phyloP scores from a whole-genome alignment of 2,329 filamentous ascomycete genomes.

The Paramyrothecium roridum region DNA sequence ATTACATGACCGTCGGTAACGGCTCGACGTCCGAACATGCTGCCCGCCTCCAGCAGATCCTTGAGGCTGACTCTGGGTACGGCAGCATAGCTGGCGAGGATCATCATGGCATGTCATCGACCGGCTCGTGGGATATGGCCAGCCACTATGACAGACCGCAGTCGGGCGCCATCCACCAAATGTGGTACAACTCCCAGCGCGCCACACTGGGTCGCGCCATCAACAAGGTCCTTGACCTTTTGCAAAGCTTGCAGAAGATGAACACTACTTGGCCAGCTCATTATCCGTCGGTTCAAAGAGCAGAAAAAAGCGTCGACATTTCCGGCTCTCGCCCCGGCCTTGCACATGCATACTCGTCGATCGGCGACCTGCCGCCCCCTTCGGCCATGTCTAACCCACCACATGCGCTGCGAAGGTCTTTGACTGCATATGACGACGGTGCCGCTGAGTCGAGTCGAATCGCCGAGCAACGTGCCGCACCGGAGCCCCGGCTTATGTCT shows the following conservation, averaged over 20 bases:
- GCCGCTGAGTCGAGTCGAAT: conserved; percentile 70
- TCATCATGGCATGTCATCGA: conserved; percentile 41
- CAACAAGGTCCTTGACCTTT: conserved; percentile 76
- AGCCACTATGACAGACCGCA: conserved; percentile 46
- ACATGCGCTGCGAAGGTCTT: conserved; percentile 60
- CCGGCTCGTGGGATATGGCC: conserved; percentile 42
- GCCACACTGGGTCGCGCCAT: conserved; percentile 85
- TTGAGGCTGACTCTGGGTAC: conserved; percentile 90
- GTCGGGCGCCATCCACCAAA: conserved; percentile 83
- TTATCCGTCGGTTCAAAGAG: conserved; percentile 79
- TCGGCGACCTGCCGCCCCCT: conserved; percentile 38
- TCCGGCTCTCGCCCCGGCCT: conserved; percentile 57
- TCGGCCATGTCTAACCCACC: conserved; percentile 41
- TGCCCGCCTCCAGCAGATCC: conserved; percentile 71
- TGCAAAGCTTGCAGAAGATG: conserved; percentile 82
- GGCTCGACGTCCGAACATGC: conserved; percentile 81
- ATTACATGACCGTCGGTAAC: conserved; percentile 85
- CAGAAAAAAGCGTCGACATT: conserved; percentile 39
- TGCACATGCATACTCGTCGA: conserved; percentile 60
- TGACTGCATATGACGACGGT: conserved; percentile 60
- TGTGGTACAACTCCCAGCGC: conserved; percentile 92
- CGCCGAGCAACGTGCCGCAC: conserved; percentile 56
- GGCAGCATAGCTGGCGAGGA: conserved; percentile 73
- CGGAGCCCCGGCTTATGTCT: conserved; percentile 81
- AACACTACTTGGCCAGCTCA: conserved; percentile 92